Evolutionary conservation across 2,329 filamentous ascomycete genomes (phyloP).

Genomic region (Sordariomycetes sp.): DNA sequence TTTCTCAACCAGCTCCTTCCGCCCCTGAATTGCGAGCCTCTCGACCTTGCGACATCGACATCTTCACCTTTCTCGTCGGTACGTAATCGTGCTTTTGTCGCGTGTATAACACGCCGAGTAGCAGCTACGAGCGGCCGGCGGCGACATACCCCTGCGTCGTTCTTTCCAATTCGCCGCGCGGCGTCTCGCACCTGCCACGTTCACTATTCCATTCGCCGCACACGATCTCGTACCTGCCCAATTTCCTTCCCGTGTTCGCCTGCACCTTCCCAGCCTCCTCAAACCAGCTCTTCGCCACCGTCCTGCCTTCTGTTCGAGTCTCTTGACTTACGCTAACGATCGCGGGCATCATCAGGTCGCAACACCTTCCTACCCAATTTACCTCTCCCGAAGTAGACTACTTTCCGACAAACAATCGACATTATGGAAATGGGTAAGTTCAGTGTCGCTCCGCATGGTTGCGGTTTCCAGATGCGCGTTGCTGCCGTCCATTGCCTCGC

Average conservation of each 20-base stretch:
- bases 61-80: not conserved
- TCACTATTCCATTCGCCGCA: not conserved
- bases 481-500: not conserved
- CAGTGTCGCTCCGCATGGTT: not conserved
- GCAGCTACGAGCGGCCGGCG: not conserved
- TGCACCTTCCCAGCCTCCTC: not conserved
- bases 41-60: not conserved
- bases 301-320: not conserved
- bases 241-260: not conserved
- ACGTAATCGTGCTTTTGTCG: not conserved
- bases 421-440: constrained; percentile 6
- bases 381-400: not conserved
- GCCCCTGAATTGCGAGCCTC: not conserved
- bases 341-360: not conserved
- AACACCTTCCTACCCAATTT: not conserved
- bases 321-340: not conserved
- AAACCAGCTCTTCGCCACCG: not conserved
- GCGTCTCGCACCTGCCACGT: not conserved
- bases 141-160: not conserved
- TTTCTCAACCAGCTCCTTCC: not conserved
- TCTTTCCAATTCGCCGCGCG: not conserved
- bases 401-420: not conserved
- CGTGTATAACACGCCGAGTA: not conserved
- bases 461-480: constrained; percentile 9
- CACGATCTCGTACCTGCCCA: not conserved